Percentiles rank a stretch among this genome's conserved stretches.
Conservation (phyloP, 2,329 filamentous ascomycete species). For the Pseudopyricularia cyperi region DNA sequence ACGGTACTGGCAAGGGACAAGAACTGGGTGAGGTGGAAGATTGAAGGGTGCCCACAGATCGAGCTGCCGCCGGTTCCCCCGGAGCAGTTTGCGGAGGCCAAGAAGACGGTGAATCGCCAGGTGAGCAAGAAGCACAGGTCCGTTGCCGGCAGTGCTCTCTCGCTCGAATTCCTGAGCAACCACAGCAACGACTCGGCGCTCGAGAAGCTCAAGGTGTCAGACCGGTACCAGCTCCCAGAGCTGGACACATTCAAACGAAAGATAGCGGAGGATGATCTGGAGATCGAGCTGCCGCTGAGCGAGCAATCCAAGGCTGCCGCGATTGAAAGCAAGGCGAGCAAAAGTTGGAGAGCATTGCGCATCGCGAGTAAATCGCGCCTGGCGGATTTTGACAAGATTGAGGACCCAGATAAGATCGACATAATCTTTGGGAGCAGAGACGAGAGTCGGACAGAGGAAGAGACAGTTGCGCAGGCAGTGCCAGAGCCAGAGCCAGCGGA, state of each 20-base stretch:
- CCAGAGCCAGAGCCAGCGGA: no score
- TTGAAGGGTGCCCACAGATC: slow-evolving; percentile 83
- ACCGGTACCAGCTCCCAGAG: slow-evolving; percentile 55
- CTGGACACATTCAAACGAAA: slow-evolving; percentile 57
- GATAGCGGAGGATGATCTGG: slow-evolving; percentile 70
- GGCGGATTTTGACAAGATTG: slow-evolving; percentile 72
- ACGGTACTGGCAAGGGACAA: slow-evolving; percentile 92
- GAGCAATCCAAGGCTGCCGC: slow-evolving; percentile 40
- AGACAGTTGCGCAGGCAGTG: slow-evolving; percentile 6
- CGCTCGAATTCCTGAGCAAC: slow-evolving; percentile 67
- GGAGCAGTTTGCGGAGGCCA: slow-evolving; percentile 56
- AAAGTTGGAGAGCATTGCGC: slow-evolving; percentile 79
- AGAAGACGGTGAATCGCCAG: slow-evolving; percentile 51
- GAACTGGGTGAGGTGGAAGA: slow-evolving; percentile 98
- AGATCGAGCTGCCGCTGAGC: slow-evolving; percentile 68
- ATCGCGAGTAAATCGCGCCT: slow-evolving; percentile 65
- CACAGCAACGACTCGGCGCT: slow-evolving; percentile 47
- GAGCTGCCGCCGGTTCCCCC: slow-evolving; percentile 59
- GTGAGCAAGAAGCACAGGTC: slow-evolving; percentile 58
- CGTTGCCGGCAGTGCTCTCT: slow-evolving; percentile 57
- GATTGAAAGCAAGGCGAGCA: slow-evolving; percentile 67
- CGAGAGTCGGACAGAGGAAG: slow-evolving; percentile 5
- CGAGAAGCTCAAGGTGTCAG: slow-evolving; percentile 52
- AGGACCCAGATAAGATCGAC: slow-evolving; percentile 62
- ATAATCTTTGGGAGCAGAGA: slow-evolving; percentile 33